Percentiles rank a stretch among this genome's conserved stretches.
phyloP scores from a whole-genome alignment of 2,329 filamentous ascomycete genomes.

The Colletotrichum incanum region DNA sequence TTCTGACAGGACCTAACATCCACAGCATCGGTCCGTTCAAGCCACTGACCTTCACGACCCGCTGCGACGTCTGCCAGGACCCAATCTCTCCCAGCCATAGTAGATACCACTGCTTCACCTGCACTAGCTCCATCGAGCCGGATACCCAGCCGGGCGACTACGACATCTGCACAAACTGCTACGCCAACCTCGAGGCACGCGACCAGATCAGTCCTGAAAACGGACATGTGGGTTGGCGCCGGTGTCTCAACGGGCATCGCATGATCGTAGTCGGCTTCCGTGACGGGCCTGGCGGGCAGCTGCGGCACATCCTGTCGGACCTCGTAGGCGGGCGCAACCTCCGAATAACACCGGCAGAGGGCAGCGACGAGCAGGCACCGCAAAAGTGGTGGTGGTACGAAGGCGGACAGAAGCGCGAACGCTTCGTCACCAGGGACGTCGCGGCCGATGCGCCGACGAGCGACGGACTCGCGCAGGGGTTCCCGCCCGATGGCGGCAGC shows the following conservation, averaged over 20 bases:
- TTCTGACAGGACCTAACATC: conserved; percentile 64
- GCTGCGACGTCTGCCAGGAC: conserved; percentile 84
- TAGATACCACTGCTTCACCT: conserved; percentile 86
- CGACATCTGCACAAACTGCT: conserved; percentile 87
- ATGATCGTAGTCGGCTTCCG: conserved; percentile 88
- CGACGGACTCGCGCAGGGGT: conserved; percentile 55
- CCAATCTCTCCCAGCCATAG: conserved; percentile 79
- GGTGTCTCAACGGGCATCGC: conserved; percentile 85
- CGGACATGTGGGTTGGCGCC: conserved; percentile 85
- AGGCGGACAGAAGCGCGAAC: conserved; percentile 57
- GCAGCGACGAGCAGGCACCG: conserved; percentile 48
- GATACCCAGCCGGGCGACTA: conserved; percentile 79
- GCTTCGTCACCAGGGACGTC: conserved; percentile 68
- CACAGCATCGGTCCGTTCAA: conserved; percentile 71
- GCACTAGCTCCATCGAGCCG: conserved; percentile 68
- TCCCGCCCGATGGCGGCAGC: conserved; percentile 83
- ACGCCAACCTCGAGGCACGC: conserved; percentile 75
- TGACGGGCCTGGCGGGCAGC: conserved; percentile 76
- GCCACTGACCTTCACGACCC: conserved; percentile 79
- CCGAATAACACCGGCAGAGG: conserved; percentile 68
- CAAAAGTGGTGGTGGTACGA: conserved; percentile 69
- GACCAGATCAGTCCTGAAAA: conserved; percentile 81
- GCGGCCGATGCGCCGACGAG: conserved; percentile 58
- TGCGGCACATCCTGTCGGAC: conserved; percentile 78
- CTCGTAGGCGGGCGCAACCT: conserved; percentile 84